Evolutionary conservation across 139 green algal species (phyloP), one percentile per base, ranked within the genome.

Genomic region (Chlamydomonas sp.): DNA sequence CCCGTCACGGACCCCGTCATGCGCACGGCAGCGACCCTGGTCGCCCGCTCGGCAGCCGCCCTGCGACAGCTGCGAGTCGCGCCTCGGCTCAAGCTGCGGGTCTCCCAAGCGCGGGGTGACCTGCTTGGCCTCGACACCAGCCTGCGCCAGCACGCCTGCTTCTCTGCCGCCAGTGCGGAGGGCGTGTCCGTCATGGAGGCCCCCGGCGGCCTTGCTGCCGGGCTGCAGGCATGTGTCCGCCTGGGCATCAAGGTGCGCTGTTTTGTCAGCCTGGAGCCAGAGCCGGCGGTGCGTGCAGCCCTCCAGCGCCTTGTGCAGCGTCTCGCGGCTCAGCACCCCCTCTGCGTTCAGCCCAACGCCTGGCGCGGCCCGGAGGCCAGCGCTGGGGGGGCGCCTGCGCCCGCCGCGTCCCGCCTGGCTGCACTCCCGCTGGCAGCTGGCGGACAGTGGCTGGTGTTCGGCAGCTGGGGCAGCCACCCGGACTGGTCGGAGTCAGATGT

Each of bases 371-470:
- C 15, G 10, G 9, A 61, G 62, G 17, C 10, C 60, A 81, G 16
- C 59, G 9, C 20, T 87, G 2, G 58, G 71, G 79, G 59, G 80
- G 79, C 62, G 58, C 87, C 12, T 31, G n/a, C 16, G 6, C 15
- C n/a, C 63, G 60, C 17, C 17, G 71, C 5, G 6, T 5, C 31
- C 1, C 4, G 62, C 12, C 61, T 88, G 6, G 6, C 59, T 4
- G 14, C 14, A 1, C 31, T 75, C 7, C 71, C 7, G 16, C n/a
- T 61, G 4, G 20, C 83, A n/a, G 5, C 49, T 9, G 62, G 17
- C 9, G 66, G 77, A 7, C 82, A 88, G 31, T 91, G 88, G 88
- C 60, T 91, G 4, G 76, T 91, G 49, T 67, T 91, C 7, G 88
- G 75, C 8, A 82, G 88, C 60, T 91, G 31, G 49, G 88, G 67